Conservation (phyloP, 371 early-diverging fungal species). For the Mucor irregularis region DNA sequence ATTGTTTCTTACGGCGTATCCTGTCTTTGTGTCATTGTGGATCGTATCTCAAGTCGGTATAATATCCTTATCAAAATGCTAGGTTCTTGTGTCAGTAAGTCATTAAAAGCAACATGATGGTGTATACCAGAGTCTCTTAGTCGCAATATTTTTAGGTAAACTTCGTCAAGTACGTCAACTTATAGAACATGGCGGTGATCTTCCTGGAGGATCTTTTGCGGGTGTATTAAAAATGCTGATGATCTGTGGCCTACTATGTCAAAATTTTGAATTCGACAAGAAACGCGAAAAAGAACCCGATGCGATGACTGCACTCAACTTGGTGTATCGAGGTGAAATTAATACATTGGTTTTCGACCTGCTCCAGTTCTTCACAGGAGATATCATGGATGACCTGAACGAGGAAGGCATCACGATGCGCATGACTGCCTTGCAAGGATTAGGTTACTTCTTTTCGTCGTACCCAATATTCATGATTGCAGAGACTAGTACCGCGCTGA, state of each 20-base stretch:
- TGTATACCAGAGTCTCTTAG: not conserved
- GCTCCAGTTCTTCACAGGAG: constrained; percentile 24
- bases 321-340: constrained; percentile 23
- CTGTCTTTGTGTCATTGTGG: constrained; percentile 73
- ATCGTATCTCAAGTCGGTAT: constrained; percentile 63
- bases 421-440: constrained; percentile 29
- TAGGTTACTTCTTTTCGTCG: constrained; percentile 73
- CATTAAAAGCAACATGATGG: too few relatives aligned
- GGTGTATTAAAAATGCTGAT: constrained; percentile 37
- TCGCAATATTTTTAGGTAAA: constrained; percentile 16
- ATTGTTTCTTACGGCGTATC: constrained; percentile 70
- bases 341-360: constrained; percentile 21
- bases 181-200: constrained; percentile 17
- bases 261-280: constrained; percentile 78
- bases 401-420: constrained; percentile 19
- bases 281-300: constrained; percentile 40
- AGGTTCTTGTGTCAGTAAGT: constrained; percentile 46
- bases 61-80: constrained; percentile 67
- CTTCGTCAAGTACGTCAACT: constrained; percentile 31
- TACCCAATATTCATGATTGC: constrained; percentile 73
- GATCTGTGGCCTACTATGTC: constrained; percentile 70
- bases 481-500: constrained; percentile 54
- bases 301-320: constrained; percentile 15
- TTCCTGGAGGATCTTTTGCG: constrained; percentile 1
- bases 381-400: constrained; percentile 9